A percentile compares a stretch with the other conserved stretches of the same genome.
Conservation (phyloP, 192 early-diverging fungal genomes). For the Coemansia sp. region DNA sequence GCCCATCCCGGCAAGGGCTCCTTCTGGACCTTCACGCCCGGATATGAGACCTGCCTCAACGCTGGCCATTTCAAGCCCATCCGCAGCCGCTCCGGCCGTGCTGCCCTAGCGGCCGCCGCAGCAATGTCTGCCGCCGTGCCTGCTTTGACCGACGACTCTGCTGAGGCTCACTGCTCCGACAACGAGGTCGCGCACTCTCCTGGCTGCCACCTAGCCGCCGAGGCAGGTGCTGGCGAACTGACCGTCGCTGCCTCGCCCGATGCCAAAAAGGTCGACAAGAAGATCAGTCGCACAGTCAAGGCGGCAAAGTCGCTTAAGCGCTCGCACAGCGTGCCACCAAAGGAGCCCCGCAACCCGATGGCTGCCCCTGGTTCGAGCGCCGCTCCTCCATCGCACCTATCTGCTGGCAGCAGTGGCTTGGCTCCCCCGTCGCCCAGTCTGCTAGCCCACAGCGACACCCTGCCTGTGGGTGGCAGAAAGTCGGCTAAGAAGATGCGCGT, state of each 20-base stretch:
- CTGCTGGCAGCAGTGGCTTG: slow-evolving; percentile 14
- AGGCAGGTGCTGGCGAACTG: slow-evolving; percentile 5
- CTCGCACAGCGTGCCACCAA: slow-evolving; percentile 56
- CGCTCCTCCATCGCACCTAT: slow-evolving; percentile 14
- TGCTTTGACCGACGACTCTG: slow-evolving; percentile 13
- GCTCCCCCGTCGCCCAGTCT: slow-evolving; percentile 22
- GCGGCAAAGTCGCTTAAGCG: slow-evolving; percentile 55
- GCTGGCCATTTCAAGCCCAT: slow-evolving; percentile 58
- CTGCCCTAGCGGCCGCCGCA: slow-evolving; percentile 54
- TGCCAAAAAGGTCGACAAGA: slow-evolving; percentile 45
- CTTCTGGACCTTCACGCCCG: slow-evolving; percentile 70
- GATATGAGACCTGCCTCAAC: slow-evolving; percentile 55
- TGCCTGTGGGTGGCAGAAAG: slow-evolving; percentile 25
- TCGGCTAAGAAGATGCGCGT: slow-evolving; percentile 55
- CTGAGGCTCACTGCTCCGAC: slow-evolving; percentile 17
- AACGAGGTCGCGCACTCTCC: slow-evolving; percentile 11
- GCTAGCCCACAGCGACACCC: slow-evolving; percentile 38
- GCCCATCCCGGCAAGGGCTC: slow-evolving; percentile 84
- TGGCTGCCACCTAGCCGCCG: slow-evolving; percentile 13
- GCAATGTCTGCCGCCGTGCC: slow-evolving; percentile 39
- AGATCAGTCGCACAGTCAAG: slow-evolving; percentile 38
- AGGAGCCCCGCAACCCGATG: slow-evolving; percentile 30
- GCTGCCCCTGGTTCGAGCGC: slow-evolving; percentile 11
- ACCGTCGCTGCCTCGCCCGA: slow-evolving; percentile 1
- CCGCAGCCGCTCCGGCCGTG: slow-evolving; percentile 55